A percentile compares a stretch with the other conserved stretches of the same genome.
phyloP scores from a whole-genome alignment of 768 basidiomycete genomes.

The Serendipita sp. region DNA sequence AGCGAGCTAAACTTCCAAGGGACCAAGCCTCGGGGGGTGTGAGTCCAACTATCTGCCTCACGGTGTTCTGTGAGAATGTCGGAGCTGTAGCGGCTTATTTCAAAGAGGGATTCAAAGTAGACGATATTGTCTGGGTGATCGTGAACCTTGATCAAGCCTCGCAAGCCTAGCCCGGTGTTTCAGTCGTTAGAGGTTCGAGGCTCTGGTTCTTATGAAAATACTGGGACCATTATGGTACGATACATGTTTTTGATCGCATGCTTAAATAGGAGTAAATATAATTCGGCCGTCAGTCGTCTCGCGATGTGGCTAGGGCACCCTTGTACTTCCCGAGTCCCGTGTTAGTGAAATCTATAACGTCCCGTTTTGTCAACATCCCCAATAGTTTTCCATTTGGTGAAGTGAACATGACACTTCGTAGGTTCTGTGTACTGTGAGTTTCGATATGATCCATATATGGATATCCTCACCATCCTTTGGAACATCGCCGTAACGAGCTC shows the following conservation, averaged over 20 bases:
- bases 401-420: slow-evolving; percentile 50
- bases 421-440: slow-evolving; percentile 27
- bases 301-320: neutral
- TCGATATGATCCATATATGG: slow-evolving; percentile 6
- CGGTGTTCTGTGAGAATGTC: neutral
- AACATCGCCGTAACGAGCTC: slow-evolving; percentile 60
- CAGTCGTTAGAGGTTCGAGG: no score
- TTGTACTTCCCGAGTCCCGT: neutral
- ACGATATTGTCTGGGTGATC: neutral
- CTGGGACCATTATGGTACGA: no score
- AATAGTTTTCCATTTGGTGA: slow-evolving; percentile 37
- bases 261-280: no score
- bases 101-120: neutral
- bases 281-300: no score
- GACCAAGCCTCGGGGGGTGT: no score
- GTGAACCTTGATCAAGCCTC: neutral
- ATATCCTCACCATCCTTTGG: slow-evolving; percentile 41
- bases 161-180: no score
- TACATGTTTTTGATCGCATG: no score
- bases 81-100: neutral
- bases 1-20: neutral
- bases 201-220: slow-evolving; percentile 11
- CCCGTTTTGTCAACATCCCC: slow-evolving; percentile 54
- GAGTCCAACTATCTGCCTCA: neutral
- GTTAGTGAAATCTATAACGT: slow-evolving; percentile 29